phyloP scores from a whole-genome alignment of 768 basidiomycete species.

The Lentinula sp. region DNA sequence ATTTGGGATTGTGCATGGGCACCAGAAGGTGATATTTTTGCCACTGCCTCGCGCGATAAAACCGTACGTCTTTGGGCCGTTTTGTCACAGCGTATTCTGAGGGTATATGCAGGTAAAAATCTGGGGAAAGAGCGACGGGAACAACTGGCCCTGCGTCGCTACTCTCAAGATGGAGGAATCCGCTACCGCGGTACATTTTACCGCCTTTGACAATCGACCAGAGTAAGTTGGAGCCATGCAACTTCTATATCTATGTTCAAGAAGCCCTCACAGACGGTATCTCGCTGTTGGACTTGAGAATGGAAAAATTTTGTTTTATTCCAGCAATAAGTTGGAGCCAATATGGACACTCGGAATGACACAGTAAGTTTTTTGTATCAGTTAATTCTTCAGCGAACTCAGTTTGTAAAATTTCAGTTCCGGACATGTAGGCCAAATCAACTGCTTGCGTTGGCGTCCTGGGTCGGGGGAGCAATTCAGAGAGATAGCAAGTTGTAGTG shows the following conservation, averaged over 20 bases:
- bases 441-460: conserved; percentile 81
- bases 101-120: conserved; percentile 62
- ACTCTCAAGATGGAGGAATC: conserved; percentile 71
- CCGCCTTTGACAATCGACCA: conserved; percentile 27
- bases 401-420: conserved; percentile 33
- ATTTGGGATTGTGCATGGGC: conserved; percentile 97
- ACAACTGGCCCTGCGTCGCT: conserved; percentile 49
- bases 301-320: conserved; percentile 67
- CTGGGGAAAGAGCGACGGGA: conserved; percentile 47
- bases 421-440: conserved; percentile 74
- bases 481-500: conserved; percentile 82
- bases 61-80: conserved; percentile 45
- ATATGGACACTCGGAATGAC: conserved; percentile 43
- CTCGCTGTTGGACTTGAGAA: conserved; percentile 84
- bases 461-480: conserved; percentile 10
- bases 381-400: background rate
- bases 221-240: conserved; percentile 28
- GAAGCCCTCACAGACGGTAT: conserved; percentile 29
- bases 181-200: conserved; percentile 77
- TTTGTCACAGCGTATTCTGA: background rate
- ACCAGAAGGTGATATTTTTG: conserved; percentile 70
- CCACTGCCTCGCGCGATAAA: conserved; percentile 93
- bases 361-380: conserved; percentile 33
- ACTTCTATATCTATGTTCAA: conserved; percentile 1
- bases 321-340: conserved; percentile 20